Evolutionary conservation across 441 rosid genomes (phyloP).

Genomic region (Capsella rubella): DNA sequence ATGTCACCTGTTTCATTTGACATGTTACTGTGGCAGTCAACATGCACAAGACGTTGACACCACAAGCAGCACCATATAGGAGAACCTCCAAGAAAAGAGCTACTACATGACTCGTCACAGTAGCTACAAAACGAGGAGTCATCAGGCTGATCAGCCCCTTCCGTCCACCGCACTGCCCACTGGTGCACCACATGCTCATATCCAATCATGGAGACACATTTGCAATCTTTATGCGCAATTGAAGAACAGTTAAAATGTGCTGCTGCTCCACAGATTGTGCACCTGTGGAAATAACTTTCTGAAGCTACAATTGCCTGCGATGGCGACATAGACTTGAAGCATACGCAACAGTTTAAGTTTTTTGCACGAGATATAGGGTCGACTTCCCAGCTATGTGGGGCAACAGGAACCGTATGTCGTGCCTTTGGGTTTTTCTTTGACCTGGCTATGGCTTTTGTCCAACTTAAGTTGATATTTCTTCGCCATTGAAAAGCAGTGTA

Average conservation of each 20-base stretch:
- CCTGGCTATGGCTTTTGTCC: constrained; percentile 95
- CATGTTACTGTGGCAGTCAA: constrained; percentile 86
- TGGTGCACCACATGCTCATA: constrained; percentile 83
- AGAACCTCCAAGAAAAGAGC: constrained; percentile 96
- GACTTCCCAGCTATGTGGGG: constrained; percentile 75
- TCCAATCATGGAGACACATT: constrained; percentile 86
- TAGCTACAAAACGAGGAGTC: constrained; percentile 83
- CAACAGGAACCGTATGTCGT: constrained; percentile 69
- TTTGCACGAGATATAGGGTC: constrained; percentile 78
- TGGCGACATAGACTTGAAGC: constrained; percentile 78
- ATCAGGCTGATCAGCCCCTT: constrained; percentile 79
- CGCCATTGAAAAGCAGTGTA: constrained; percentile 97
- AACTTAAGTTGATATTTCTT: constrained; percentile 85
- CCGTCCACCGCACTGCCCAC: constrained; percentile 95
- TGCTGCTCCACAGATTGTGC: constrained; percentile 85
- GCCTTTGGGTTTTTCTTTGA: constrained; percentile 92
- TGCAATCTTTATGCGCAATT: constrained; percentile 81
- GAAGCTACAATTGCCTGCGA: constrained; percentile 69
- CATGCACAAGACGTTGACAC: constrained; percentile 97
- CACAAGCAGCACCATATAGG: constrained; percentile 99
- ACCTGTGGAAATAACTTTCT: constrained; percentile 65
- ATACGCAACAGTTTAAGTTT: constrained; percentile 85
- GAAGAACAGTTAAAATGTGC: constrained; percentile 81
- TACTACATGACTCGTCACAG: constrained; percentile 91
- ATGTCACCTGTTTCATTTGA: constrained; percentile 77